Conservation (phyloP, 805 yeast genomes). For the Blastobotrys muscicola region DNA sequence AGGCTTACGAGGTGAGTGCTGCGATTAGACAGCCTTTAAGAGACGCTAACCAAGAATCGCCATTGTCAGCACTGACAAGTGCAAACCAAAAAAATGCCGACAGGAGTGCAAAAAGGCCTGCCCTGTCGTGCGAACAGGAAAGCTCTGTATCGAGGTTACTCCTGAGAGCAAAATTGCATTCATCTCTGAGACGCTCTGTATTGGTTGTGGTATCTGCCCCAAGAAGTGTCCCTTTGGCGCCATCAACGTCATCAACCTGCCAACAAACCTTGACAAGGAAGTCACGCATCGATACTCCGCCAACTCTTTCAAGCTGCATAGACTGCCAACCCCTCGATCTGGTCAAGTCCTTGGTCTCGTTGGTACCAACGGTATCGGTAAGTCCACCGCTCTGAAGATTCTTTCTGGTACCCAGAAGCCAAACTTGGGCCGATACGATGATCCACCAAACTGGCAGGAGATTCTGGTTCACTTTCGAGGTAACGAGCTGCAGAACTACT, state of each 20-base stretch:
- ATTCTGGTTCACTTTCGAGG: slow-evolving; percentile 90
- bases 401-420: slow-evolving; percentile 97
- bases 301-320: slow-evolving; percentile 91
- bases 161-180: slow-evolving; percentile 90
- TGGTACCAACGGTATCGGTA: slow-evolving; percentile 99
- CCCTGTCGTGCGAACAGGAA: slow-evolving; percentile 97
- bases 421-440: slow-evolving; percentile 85
- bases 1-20: too few species aligned
- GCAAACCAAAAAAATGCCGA: slow-evolving; percentile 97
- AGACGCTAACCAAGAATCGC: slow-evolving; percentile 57
- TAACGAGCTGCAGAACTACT: slow-evolving; percentile 91
- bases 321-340: slow-evolving; percentile 97
- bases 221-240: slow-evolving; percentile 98
- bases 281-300: slow-evolving; percentile 97
- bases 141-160: slow-evolving; percentile 91
- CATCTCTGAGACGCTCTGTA: slow-evolving; percentile 86
- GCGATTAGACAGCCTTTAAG: background rate
- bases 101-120: slow-evolving; percentile 96
- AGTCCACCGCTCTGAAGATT: slow-evolving; percentile 92
- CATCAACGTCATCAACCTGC: slow-evolving; percentile 88
- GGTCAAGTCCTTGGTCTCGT: slow-evolving; percentile 97
- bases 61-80: slow-evolving; percentile 85
- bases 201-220: slow-evolving; percentile 99
- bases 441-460: slow-evolving; percentile 97
- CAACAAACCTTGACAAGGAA: slow-evolving; percentile 85